Percentiles rank a stretch among this genome's conserved stretches.
Conservation (phyloP, 2,329 filamentous ascomycete species). For the Alternaria infectoria region DNA sequence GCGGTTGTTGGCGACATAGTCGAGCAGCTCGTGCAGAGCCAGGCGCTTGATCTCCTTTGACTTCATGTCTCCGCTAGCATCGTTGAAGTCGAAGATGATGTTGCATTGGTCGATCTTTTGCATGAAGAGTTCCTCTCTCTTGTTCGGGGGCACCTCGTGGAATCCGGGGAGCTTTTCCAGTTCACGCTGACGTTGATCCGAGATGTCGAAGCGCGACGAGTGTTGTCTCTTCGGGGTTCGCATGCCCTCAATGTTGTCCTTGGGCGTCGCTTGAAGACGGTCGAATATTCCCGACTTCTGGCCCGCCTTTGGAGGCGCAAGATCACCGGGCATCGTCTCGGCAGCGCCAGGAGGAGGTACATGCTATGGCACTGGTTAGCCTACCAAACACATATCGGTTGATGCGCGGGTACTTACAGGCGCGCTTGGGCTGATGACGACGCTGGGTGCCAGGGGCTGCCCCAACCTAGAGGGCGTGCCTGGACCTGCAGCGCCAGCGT, state of each 20-base stretch:
- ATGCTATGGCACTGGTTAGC: conserved; percentile 64
- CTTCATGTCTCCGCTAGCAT: conserved; percentile 98
- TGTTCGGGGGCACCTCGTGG: conserved; percentile 94
- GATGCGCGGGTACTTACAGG: conserved; percentile 55
- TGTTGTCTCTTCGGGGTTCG: conserved; percentile 96
- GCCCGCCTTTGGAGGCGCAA: conserved; percentile 90
- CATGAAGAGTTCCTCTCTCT: conserved; percentile 97
- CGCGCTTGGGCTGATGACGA: conserved; percentile 92
- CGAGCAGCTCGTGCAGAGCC: conserved; percentile 91
- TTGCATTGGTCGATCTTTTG: conserved; percentile 99
- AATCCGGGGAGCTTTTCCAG: conserved; percentile 97
- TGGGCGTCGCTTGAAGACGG: conserved; percentile 88
- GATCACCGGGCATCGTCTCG: conserved; percentile 97
- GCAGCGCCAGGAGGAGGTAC: conserved; percentile 89
- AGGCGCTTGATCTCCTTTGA: conserved; percentile 99
- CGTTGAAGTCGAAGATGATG: conserved; percentile 99
- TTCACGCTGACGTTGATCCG: conserved; percentile 84
- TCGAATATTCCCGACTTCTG: conserved; percentile 90
- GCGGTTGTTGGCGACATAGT: conserved; percentile 98
- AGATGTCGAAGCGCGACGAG: conserved; percentile 97
- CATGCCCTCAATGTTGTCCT: conserved; percentile 94
- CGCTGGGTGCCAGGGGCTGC: conserved; percentile 75
- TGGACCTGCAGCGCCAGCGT: conserved; percentile 55
- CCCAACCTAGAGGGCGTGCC: conserved; percentile 69
- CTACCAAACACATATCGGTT: background rate